These are phyloP conservation scores for Phytopythium chamaehyphon DNA, from an alignment of 352 stramenopile genomes.

Conservation along the genomic window DNA sequence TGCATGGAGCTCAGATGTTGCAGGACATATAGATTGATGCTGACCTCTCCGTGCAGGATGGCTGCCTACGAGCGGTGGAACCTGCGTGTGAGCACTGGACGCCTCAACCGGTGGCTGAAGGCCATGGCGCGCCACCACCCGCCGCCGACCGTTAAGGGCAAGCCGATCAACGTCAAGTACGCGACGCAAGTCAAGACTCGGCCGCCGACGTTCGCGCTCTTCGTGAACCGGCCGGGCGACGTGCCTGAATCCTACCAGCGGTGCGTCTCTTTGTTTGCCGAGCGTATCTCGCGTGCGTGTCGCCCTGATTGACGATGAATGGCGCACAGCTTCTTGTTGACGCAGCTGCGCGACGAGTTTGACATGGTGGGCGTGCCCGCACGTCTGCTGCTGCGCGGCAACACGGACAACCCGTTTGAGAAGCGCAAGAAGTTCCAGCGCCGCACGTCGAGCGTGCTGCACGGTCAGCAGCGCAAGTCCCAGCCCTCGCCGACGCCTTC, in stretches of 20 bases:
- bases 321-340: conserved; percentile 50
- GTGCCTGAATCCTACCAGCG: conserved; percentile 75
- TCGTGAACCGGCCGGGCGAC: conserved; percentile 75
- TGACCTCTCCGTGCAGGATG: conserved; percentile 20
- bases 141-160: conserved; percentile 76
- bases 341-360: conserved; percentile 78
- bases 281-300: background rate
- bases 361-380: conserved; percentile 80
- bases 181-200: conserved; percentile 82
- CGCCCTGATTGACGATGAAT: background rate
- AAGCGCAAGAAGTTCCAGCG: conserved; percentile 84
- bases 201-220: conserved; percentile 76
- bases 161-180: conserved; percentile 87
- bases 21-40: background rate
- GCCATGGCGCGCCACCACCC: conserved; percentile 81
- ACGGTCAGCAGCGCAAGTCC: conserved; percentile 49
- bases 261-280: conserved; percentile 14
- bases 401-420: conserved; percentile 80
- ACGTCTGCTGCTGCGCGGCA: conserved; percentile 69
- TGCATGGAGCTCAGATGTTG: background rate
- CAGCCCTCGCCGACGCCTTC: conserved; percentile 1
- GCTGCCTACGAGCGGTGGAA: conserved; percentile 83
- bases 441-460: conserved; percentile 54
- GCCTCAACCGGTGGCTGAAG: conserved; percentile 81
- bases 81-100: conserved; percentile 67